Conservation (phyloP, 306 rosid species). For the Gastrolobium villosum region DNA sequence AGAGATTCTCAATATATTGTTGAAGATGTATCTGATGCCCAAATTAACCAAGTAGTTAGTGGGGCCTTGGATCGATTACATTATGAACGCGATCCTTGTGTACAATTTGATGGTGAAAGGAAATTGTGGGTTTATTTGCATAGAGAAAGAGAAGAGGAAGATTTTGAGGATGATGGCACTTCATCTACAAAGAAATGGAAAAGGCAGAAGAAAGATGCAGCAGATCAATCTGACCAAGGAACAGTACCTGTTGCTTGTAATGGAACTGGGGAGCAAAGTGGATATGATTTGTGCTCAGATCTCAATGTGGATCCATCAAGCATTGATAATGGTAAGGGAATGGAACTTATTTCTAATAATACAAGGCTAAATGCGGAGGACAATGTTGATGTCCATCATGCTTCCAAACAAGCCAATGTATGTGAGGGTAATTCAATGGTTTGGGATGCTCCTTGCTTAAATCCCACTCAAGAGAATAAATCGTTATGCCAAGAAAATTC, state of each 20-base stretch:
- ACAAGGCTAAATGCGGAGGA: conserved; percentile 63
- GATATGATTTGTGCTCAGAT: conserved; percentile 86
- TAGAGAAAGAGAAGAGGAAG: conserved; percentile 99
- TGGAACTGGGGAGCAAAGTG: conserved; percentile 74
- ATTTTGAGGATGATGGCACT: conserved; percentile 99
- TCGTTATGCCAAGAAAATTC: conserved; percentile 90
- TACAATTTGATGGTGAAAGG: conserved; percentile 96
- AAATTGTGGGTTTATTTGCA: conserved; percentile 99
- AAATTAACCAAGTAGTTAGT: conserved; percentile 97
- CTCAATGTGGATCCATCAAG: conserved; percentile 84
- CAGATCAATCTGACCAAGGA: conserved; percentile 88
- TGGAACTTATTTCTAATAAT: conserved; percentile 63
- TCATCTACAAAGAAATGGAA: conserved; percentile 99
- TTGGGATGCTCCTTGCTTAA: conserved; percentile 73
- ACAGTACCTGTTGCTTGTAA: conserved; percentile 76
- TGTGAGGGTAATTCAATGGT: conserved; percentile 62
- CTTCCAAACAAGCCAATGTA: conserved; percentile 65
- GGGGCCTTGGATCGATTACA: conserved; percentile 99
- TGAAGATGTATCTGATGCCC: conserved; percentile 96
- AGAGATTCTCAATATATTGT: conserved; percentile 98
- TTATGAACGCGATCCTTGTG: conserved; percentile 99
- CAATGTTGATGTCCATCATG: conserved; percentile 61
- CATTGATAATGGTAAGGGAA: conserved; percentile 73
- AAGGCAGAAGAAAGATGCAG: conserved; percentile 92
- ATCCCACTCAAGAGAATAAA: conserved; percentile 53